phyloP scores from a whole-genome alignment of 495 filamentous ascomycete genomes.

The Sabuloglossum arenarium region DNA sequence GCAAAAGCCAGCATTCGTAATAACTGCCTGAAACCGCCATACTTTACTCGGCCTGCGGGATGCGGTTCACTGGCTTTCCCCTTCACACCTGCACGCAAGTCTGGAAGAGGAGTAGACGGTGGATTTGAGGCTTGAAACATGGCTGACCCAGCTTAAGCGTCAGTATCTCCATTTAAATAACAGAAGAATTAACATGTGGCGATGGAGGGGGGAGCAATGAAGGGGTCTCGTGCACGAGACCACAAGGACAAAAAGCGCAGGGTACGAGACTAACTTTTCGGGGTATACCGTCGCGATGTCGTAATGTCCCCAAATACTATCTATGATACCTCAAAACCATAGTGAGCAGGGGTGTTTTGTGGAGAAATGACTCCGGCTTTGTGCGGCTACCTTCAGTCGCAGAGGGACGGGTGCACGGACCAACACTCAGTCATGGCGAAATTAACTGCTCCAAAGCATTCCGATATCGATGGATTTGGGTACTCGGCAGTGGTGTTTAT shows the following conservation, averaged over 20 bases:
- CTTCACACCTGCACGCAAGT: slow-evolving; percentile 10
- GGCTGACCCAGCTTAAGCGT: not conserved
- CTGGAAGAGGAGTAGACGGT: slow-evolving; percentile 8
- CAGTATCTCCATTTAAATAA: not conserved
- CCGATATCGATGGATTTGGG: not conserved
- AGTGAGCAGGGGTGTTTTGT: not conserved
- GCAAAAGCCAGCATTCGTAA: slow-evolving; percentile 40
- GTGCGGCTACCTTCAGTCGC: not conserved
- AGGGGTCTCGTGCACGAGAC: not conserved
- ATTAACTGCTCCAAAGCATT: not conserved
- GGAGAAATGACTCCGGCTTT: not conserved
- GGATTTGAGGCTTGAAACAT: not conserved
- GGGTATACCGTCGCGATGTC: too few species aligned
- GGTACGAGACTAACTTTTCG: not conserved
- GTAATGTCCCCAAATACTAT: too few species aligned
- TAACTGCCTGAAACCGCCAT: slow-evolving; percentile 42
- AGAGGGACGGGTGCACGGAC: not conserved
- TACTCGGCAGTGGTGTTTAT: not conserved
- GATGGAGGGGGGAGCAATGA: not conserved
- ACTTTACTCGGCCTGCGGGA: slow-evolving; percentile 43
- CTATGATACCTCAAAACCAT: not conserved
- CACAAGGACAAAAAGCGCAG: too few species aligned
- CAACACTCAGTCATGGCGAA: not conserved
- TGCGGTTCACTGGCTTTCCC: slow-evolving; percentile 25
- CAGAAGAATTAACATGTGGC: not conserved